A percentile compares a stretch with the other conserved stretches of the same genome.
These are phyloP conservation scores for Fragaria nilgerrensis DNA, from an alignment of 306 rosid species.

Conservation along the genomic window DNA sequence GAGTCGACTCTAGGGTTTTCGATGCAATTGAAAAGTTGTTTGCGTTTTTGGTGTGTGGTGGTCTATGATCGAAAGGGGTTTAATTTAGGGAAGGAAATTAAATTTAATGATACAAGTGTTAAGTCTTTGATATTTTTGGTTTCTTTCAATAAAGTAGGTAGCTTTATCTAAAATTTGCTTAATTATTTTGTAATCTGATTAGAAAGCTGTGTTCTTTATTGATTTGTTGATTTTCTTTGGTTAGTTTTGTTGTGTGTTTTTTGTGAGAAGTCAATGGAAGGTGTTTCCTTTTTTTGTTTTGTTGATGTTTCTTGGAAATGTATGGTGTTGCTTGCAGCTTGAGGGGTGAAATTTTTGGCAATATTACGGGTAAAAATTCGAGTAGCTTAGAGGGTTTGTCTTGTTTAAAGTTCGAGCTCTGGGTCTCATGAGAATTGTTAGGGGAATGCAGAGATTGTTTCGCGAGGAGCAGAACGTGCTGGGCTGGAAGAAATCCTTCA, in stretches of 20 bases:
- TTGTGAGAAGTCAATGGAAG: constrained; percentile 7
- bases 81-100: background rate
- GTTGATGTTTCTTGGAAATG: constrained; percentile 35
- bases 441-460: constrained; percentile 99
- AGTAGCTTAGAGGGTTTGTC: constrained; percentile 64
- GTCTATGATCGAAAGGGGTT: constrained; percentile 7
- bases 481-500: constrained; percentile 60
- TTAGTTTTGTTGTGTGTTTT: background rate
- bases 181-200: background rate
- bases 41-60: background rate
- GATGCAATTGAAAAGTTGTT: background rate
- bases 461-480: constrained; percentile 62
- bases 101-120: background rate
- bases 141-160: background rate
- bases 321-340: constrained; percentile 58
- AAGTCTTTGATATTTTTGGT: background rate
- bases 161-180: background rate
- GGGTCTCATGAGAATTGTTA: constrained; percentile 99
- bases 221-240: background rate
- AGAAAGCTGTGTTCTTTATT: background rate
- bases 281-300: background rate
- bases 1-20: constrained; percentile 36
- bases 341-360: constrained; percentile 25
- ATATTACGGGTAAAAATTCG: constrained; percentile 61
- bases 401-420: constrained; percentile 75